Evolutionary conservation across 768 basidiomycete species (phyloP).

Genomic region (Amanita brunnescens): DNA sequence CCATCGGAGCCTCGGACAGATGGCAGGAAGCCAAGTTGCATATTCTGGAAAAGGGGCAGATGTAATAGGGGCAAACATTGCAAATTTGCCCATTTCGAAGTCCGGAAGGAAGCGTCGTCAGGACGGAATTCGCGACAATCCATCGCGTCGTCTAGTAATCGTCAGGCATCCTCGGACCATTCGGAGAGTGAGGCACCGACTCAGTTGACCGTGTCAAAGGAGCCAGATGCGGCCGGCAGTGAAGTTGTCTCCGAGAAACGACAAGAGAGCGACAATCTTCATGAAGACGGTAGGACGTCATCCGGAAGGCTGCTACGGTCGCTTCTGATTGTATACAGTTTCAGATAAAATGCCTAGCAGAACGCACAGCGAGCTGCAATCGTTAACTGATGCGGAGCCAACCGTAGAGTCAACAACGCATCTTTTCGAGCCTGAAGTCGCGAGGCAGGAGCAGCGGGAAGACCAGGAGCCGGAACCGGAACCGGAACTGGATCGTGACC

Average conservation of each 20-base stretch:
- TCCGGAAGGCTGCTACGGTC: neutral
- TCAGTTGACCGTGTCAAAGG: neutral
- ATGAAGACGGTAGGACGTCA: neutral
- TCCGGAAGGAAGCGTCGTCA: neutral
- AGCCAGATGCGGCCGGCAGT: neutral
- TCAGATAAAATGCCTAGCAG: neutral
- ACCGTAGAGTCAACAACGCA: neutral
- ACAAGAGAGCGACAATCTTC: neutral
- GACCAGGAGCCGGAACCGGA: neutral
- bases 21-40: neutral
- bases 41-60: conserved; percentile 1
- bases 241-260: neutral
- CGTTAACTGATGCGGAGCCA: neutral
- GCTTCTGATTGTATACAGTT: neutral
- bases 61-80: conserved; percentile 8
- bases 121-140: neutral
- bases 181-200: neutral
- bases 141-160: neutral
- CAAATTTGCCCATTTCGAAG: conserved; percentile 1
- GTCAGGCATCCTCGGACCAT: neutral
- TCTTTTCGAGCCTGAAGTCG: neutral
- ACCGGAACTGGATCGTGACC: too few species aligned
- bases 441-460: neutral
- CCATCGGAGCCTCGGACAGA: neutral
- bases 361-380: neutral